These are phyloP conservation scores for Pseudogymnoascus sp. DNA, from an alignment of 2,329 filamentous ascomycete genomes.

Conservation along the genomic window DNA sequence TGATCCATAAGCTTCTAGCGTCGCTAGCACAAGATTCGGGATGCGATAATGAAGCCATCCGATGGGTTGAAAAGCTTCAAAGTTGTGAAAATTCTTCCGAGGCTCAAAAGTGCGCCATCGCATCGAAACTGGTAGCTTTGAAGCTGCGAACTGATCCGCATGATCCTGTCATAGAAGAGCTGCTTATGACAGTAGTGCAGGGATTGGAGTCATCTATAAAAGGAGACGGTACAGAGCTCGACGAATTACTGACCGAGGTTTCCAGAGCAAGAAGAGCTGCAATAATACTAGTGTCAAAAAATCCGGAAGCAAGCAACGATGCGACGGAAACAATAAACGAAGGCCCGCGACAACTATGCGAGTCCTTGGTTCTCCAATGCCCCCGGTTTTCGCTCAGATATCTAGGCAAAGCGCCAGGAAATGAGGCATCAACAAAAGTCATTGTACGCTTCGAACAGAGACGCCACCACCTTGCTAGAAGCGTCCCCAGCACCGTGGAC, in stretches of 20 bases:
- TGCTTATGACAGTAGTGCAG: conserved; percentile 42
- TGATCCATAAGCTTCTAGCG: conserved; percentile 42
- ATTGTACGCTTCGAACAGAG: conserved; percentile 53
- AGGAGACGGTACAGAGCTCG: conserved; percentile 50
- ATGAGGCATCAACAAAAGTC: conserved; percentile 46
- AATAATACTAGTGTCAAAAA: conserved; percentile 36
- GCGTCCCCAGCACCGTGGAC: conserved; percentile 50
- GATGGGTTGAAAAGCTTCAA: conserved; percentile 43
- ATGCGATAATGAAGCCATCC: conserved; percentile 40
- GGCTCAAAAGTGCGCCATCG: conserved; percentile 36
- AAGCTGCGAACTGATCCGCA: conserved; percentile 39
- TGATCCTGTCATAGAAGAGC: conserved; percentile 30
- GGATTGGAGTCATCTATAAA: conserved; percentile 50
- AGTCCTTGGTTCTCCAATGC: conserved; percentile 48
- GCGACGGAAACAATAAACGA: conserved; percentile 4
- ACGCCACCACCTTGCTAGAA: conserved; percentile 37
- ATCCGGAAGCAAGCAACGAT: conserved; percentile 17
- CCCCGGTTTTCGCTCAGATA: conserved; percentile 53
- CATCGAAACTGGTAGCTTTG: conserved; percentile 47
- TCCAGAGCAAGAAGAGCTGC: conserved; percentile 46
- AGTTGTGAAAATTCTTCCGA: conserved; percentile 21
- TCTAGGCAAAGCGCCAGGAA: conserved; percentile 48
- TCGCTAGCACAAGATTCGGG: conserved; percentile 39
- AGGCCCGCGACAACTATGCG: conserved; percentile 34
- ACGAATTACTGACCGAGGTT: conserved; percentile 50